Conservation (phyloP, 179 eudicot genomes). For the Silene noctiflora region DNA sequence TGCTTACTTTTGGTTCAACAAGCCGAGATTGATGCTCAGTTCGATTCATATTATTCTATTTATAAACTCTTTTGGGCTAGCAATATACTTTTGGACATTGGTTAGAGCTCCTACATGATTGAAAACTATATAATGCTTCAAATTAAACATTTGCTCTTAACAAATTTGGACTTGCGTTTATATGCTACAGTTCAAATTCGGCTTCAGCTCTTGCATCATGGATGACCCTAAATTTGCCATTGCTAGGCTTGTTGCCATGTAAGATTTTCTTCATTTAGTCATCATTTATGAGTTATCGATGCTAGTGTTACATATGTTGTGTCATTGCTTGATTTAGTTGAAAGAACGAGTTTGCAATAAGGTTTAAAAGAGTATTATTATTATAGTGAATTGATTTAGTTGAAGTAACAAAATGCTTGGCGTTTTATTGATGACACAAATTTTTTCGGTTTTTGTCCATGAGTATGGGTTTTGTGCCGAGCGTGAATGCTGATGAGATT, state of each 20-base stretch:
- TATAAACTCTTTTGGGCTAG: conserved; percentile 27
- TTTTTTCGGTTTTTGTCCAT: too few relatives aligned
- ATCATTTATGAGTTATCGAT: not conserved
- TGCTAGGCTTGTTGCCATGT: conserved; percentile 23
- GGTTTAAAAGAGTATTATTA: too few relatives aligned
- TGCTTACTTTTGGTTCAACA: conserved; percentile 57
- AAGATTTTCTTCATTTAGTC: not conserved
- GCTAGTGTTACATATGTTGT: not conserved
- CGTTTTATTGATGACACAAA: too few relatives aligned
- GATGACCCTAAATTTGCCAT: conserved; percentile 18
- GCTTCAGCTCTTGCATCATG: conserved; percentile 30
- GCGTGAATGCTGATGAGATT: too few relatives aligned
- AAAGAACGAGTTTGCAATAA: too few relatives aligned
- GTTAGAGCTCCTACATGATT: conserved; percentile 13
- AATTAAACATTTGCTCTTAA: not conserved
- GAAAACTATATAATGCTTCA: too few relatives aligned
- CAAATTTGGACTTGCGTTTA: not conserved
- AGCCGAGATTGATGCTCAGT: conserved; percentile 44
- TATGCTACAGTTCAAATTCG: conserved; percentile 23
- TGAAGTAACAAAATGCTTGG: too few relatives aligned
- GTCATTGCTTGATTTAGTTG: too few relatives aligned
- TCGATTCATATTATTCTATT: conserved; percentile 61
- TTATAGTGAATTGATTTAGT: too few relatives aligned
- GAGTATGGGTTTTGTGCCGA: too few relatives aligned
- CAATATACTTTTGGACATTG: conserved; percentile 30